phyloP scores from a whole-genome alignment of 805 yeast genomes.

The Yamadazyma nakazawae region DNA sequence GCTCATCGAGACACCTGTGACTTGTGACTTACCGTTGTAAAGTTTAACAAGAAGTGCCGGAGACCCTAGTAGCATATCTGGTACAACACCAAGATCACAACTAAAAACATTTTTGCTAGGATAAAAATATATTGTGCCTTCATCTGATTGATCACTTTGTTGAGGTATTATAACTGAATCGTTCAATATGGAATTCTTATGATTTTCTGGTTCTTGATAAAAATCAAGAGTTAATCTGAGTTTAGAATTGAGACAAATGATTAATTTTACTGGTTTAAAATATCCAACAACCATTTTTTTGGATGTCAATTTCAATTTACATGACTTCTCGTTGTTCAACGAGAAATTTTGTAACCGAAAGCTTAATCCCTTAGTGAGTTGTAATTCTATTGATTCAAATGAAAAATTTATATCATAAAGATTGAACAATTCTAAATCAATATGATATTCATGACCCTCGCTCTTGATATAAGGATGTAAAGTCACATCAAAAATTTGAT shows the following conservation, averaged over 20 bases:
- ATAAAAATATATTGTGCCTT: constrained; percentile 2
- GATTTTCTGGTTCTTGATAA: neutral
- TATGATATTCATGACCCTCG: constrained; percentile 30
- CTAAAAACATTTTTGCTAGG: neutral
- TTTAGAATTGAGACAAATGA: constrained; percentile 16
- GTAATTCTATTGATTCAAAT: constrained; percentile 20
- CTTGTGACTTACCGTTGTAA: neutral
- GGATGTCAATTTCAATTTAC: constrained; percentile 10
- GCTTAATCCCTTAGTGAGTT: constrained; percentile 16
- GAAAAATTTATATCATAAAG: constrained; percentile 22
- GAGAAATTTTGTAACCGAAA: neutral
- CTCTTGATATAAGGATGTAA: constrained; percentile 35
- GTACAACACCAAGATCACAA: constrained; percentile 1
- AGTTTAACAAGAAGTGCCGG: constrained; percentile 8
- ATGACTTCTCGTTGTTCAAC: neutral
- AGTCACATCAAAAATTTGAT: constrained; percentile 32
- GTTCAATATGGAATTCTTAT: constrained; percentile 10
- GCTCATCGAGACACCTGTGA: neutral
- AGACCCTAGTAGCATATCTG: constrained; percentile 6
- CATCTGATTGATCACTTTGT: neutral
- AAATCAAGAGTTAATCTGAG: constrained; percentile 18
- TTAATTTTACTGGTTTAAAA: constrained; percentile 22
- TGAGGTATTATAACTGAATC: constrained; percentile 6
- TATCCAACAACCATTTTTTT: constrained; percentile 14
- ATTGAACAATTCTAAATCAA: constrained; percentile 34